Evolutionary conservation across 2,329 filamentous ascomycete species (phyloP).

Genomic region (Achaetomium macrosporum): DNA sequence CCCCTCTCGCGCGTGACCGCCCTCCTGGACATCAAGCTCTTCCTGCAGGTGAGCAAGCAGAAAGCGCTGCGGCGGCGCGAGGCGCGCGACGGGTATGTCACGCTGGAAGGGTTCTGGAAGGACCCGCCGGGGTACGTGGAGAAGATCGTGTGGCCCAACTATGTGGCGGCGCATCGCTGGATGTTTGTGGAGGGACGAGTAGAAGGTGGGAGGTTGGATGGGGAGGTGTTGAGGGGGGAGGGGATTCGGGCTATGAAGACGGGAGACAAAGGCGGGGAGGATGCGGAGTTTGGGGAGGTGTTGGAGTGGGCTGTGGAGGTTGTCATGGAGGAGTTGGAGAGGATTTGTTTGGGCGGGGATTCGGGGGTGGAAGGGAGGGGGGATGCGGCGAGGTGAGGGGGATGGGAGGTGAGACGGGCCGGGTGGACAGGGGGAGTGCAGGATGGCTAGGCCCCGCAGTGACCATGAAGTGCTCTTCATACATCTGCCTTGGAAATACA

Average conservation of each 20-base stretch:
- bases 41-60: slow-evolving; percentile 64
- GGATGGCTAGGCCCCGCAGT: too few relatives aligned
- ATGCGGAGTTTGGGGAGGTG: slow-evolving; percentile 55
- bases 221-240: slow-evolving; percentile 33
- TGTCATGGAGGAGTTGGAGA: slow-evolving; percentile 46
- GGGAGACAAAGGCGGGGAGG: slow-evolving; percentile 35
- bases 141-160: slow-evolving; percentile 92
- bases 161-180: slow-evolving; percentile 73
- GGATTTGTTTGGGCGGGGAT: slow-evolving; percentile 11
- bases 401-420: not conserved
- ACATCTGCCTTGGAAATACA: too few relatives aligned
- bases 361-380: too few relatives aligned
- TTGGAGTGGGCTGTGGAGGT: slow-evolving; percentile 64
- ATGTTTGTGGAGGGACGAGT: slow-evolving; percentile 69
- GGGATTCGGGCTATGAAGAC: slow-evolving; percentile 32
- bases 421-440: too few relatives aligned
- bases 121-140: slow-evolving; percentile 95
- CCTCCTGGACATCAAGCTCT: slow-evolving; percentile 68
- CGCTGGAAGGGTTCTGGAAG: slow-evolving; percentile 84
- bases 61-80: slow-evolving; percentile 61
- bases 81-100: slow-evolving; percentile 70
- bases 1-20: slow-evolving; percentile 48
- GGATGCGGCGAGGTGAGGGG: not conserved
- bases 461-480: too few relatives aligned
- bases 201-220: slow-evolving; percentile 45